Evolutionary conservation across 306 rosid species (phyloP).

Genomic region (Vigna unguiculata): DNA sequence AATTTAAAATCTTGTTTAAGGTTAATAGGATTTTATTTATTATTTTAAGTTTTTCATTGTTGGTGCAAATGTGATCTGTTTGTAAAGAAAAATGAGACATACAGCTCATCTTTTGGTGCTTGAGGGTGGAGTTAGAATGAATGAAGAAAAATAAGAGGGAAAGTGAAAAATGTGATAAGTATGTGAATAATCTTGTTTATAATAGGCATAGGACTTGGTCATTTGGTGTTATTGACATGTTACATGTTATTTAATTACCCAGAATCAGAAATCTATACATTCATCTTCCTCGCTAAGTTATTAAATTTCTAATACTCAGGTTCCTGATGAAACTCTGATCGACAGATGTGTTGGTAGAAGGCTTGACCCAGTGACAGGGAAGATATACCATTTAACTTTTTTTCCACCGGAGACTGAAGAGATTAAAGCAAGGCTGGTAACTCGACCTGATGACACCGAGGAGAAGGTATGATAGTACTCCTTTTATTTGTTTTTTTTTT

Average conservation of each 20-base stretch:
- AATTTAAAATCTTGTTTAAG: background rate
- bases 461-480: constrained; percentile 64
- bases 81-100: background rate
- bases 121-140: background rate
- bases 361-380: constrained; percentile 84
- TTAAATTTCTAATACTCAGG: constrained; percentile 75
- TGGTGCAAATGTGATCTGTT: constrained; percentile 15
- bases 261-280: constrained; percentile 25
- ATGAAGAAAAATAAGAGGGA: background rate
- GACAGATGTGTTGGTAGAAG: constrained; percentile 97
- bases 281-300: constrained; percentile 44
- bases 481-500: background rate
- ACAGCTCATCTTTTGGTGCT: background rate
- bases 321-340: constrained; percentile 98
- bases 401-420: constrained; percentile 84
- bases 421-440: constrained; percentile 72
- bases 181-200: background rate
- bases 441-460: constrained; percentile 87
- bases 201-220: constrained; percentile 7
- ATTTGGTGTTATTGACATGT: constrained; percentile 9
- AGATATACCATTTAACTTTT: constrained; percentile 77
- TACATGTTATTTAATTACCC: background rate
- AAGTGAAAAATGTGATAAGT: background rate
- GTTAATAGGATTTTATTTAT: background rate
- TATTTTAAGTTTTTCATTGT: constrained; percentile 1